Evolutionary conservation across 768 basidiomycete genomes (phyloP), one percentile per base, ranked within the genome.

Genomic region (Lentinula sp.): DNA sequence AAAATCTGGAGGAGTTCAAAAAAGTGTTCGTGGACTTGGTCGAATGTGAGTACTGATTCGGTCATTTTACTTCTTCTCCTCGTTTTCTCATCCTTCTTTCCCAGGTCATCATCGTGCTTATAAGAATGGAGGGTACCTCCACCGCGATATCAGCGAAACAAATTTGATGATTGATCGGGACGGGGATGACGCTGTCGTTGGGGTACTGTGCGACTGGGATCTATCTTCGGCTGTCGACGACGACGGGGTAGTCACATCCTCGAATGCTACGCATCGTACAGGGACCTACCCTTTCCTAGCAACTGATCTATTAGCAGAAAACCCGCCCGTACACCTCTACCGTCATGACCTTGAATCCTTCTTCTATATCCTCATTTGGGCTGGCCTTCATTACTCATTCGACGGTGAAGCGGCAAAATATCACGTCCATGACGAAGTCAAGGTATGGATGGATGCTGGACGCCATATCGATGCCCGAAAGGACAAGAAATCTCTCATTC

Each of bases 231-330:
- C 52, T 11, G 51, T 67, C n/a, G 21, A 61, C 37, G 34, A 50
- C n/a, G 60, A 55, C 31, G 49, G 59, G 16, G 32, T 57, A 5
- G 1, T 51, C 51, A 46, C 34, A 13, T 9, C 43, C 23, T 10
- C 21, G 8, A 37, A 40, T 5, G 51, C 62, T n/a, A 34, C 46
- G 1, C 37, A 39, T 39, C 65, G 66, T 21, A 72, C 66, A 0
- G 73, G 71, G 16, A 72, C 72, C 0, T 35, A 64, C 15, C 68
- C 71, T 2, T 75, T 72, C 68, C 69, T 71, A 68, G 70, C 71
- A 3, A 15, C 62, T 8, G 73, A 70, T 28, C 66, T 71, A 7
- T 64, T 72, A 13, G 40, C 16, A n/a, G 42, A 21, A 5, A 34
- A 18, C 9, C 62, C 66, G 1, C 66, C 68, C 5, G 21, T 35